phyloP scores from a whole-genome alignment of 768 basidiomycete genomes.

The Phanerochaete sordida region DNA sequence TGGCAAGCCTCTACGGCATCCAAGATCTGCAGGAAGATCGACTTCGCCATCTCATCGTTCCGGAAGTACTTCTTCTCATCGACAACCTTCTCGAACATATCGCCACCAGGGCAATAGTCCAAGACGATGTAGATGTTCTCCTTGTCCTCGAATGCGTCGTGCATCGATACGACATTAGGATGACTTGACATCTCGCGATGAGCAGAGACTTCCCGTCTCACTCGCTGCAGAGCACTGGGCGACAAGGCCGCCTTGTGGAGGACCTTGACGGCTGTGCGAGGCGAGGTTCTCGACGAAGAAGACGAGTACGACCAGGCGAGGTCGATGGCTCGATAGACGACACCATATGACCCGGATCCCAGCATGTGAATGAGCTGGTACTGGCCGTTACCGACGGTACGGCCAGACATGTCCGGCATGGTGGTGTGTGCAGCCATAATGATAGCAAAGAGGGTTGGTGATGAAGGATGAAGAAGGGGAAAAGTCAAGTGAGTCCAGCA shows the following conservation, averaged over 20 bases:
- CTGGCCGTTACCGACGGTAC: slow-evolving; percentile 13
- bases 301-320: neutral
- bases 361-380: slow-evolving; percentile 18
- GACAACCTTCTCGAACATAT: slow-evolving; percentile 45
- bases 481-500: slow-evolving; percentile 8
- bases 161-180: slow-evolving; percentile 66
- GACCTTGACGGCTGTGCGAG: slow-evolving; percentile 16
- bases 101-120: slow-evolving; percentile 41
- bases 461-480: neutral
- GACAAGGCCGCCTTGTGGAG: slow-evolving; percentile 9
- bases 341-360: slow-evolving; percentile 21
- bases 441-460: neutral
- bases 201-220: slow-evolving; percentile 56
- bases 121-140: slow-evolving; percentile 67
- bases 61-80: slow-evolving; percentile 32
- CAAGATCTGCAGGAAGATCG: slow-evolving; percentile 51
- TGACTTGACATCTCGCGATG: slow-evolving; percentile 55
- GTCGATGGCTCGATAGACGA: slow-evolving; percentile 20
- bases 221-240: neutral
- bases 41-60: slow-evolving; percentile 41
- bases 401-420: slow-evolving; percentile 18
- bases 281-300: neutral
- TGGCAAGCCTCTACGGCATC: slow-evolving; percentile 54
- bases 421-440: neutral
- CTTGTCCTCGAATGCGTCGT: slow-evolving; percentile 59